Evolutionary conservation across 2,329 filamentous ascomycete species (phyloP).

Genomic region (Penicillium griseofulvum): DNA sequence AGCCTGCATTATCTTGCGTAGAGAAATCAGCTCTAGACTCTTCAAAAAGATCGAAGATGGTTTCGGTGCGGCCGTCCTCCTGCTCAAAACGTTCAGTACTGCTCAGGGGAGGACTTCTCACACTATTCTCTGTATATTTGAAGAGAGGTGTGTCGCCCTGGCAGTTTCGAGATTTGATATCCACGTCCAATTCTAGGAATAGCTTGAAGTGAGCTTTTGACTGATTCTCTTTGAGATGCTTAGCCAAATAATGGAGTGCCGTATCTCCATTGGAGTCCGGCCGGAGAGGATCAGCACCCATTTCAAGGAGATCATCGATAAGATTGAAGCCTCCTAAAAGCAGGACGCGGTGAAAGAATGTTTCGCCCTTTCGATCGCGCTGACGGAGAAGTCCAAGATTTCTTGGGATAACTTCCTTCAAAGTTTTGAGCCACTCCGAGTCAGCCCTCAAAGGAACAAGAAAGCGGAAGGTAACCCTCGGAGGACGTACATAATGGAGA

Average conservation of each 20-base stretch:
- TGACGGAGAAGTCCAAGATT: background rate
- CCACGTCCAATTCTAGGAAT: background rate
- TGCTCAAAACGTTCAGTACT: background rate
- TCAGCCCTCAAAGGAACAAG: background rate
- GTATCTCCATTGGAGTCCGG: background rate
- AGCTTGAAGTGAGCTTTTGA: background rate
- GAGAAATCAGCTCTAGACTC: conserved; percentile 4
- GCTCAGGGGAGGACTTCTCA: background rate
- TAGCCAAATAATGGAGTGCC: background rate
- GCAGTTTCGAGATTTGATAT: conserved; percentile 2
- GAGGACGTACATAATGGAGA: background rate
- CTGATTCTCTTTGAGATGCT: background rate
- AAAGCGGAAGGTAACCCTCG: too few species aligned
- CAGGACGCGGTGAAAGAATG: background rate
- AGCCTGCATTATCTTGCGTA: background rate
- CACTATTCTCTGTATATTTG: background rate
- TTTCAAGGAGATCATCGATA: background rate
- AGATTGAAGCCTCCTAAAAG: background rate
- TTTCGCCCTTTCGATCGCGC: conserved; percentile 6
- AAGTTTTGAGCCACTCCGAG: conserved; percentile 1
- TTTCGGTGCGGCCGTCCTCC: background rate
- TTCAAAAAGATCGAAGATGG: background rate
- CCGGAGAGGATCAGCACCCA: background rate
- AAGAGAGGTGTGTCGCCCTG: conserved; percentile 3
- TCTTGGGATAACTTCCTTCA: background rate